Base-by-base conservation (phyloP, 2,329 filamentous ascomycete species). In the Venturia oleaginea region DNA sequence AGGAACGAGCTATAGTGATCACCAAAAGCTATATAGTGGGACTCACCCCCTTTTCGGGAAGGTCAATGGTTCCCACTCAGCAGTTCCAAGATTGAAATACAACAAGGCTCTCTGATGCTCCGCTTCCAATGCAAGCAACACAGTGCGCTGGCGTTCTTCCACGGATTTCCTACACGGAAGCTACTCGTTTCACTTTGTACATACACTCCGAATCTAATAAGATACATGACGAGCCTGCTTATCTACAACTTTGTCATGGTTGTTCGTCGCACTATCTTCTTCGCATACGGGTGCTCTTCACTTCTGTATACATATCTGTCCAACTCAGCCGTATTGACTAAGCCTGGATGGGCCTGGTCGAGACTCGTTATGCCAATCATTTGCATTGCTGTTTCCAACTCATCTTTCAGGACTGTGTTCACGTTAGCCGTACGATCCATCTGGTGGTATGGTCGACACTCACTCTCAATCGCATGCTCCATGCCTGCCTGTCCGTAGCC, bases 401-500 rank as follows among this genome's bases (percentile, higher is more conserved):
- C 66, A 65, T 67, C 66, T 43, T 59, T 66, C 32, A 67, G 43
- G 11, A 67, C 62, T 65, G 24, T 32, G 17, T 54, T 42, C 8
- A 17, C 11, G n/a, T 51, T 64, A 61, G 43, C 10, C 27, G 22
- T 3, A 51, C 27, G 11, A 24, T 19, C 13, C 6, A 17, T 42
- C 22, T n/a, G 32, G 30, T 24, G 30, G 15, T 22, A n/a, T 38
- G 48, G 37, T 61, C 8, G 51, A 7, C 13, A 71, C 74, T 72
- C 64, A 76, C 75, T 67, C 63, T 77, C 72, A 61, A 75, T 70
- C 38, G 71, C 72, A 66, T 70, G 69, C 66, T 74, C 71, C 4
- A 77, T 70, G 8, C 75, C 75, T 62, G 72, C 69, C 3, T 70
- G 66, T 7, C 75, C 75, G 63, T 77, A 76, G 4, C 70, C 73